Percentiles rank a stretch among this genome's conserved stretches.
These are phyloP conservation scores for Planoprotostelium fungivorum DNA, from an alignment of 78 protist species.

Conservation along the genomic window DNA sequence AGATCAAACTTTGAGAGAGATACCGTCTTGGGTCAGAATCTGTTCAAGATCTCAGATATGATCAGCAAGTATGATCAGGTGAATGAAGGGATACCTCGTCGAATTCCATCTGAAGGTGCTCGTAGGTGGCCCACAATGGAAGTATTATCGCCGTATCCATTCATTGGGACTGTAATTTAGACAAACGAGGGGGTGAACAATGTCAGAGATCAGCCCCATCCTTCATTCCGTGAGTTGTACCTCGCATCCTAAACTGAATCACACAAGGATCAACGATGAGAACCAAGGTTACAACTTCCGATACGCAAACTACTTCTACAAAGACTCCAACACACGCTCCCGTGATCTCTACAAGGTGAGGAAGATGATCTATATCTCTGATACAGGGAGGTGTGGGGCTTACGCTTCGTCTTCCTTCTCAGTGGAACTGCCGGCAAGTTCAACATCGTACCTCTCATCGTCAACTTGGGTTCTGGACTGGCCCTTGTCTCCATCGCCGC, in stretches of 20 bases:
- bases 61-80: not conserved
- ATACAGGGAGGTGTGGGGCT: not conserved
- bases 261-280: not conserved
- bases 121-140: not conserved
- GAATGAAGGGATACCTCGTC: not conserved
- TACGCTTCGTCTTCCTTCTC: not conserved
- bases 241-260: not conserved
- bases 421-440: not conserved
- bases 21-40: not conserved
- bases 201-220: not conserved
- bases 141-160: not conserved
- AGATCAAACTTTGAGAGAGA: not conserved
- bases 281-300: not conserved
- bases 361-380: not conserved
- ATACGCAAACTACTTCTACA: not conserved
- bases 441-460: not conserved
- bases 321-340: not conserved
- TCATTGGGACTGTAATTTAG: not conserved
- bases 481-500: not conserved
- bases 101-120: not conserved
- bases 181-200: not conserved
- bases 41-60: not conserved
- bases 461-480: not conserved
- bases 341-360: not conserved
- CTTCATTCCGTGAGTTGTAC: not conserved